Conservation (phyloP, 768 basidiomycete species). For the Saitozyma sp. region DNA sequence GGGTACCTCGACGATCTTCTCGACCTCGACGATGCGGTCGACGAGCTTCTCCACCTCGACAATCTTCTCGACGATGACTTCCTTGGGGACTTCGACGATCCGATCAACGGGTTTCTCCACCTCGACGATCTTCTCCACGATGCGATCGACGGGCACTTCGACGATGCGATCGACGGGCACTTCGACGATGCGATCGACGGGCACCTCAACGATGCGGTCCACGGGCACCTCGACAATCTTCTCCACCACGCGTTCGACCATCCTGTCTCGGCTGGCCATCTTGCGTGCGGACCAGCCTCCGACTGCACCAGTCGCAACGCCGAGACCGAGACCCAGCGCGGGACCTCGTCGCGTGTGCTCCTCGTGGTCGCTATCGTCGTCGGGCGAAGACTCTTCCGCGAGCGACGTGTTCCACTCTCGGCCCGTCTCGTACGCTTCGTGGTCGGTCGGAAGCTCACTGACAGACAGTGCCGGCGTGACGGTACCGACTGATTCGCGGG, state of each 20-base stretch:
- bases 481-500: slow-evolving; percentile 64
- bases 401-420: slow-evolving; percentile 47
- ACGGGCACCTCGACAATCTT: slow-evolving; percentile 28
- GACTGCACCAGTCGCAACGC: slow-evolving; percentile 11
- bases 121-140: slow-evolving; percentile 41
- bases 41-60: slow-evolving; percentile 32
- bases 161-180: slow-evolving; percentile 35
- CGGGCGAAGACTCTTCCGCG: slow-evolving; percentile 48
- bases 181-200: slow-evolving; percentile 40
- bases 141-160: slow-evolving; percentile 42
- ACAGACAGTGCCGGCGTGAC: slow-evolving; percentile 66
- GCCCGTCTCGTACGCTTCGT: slow-evolving; percentile 34
- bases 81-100: slow-evolving; percentile 17
- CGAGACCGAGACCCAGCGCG: slow-evolving; percentile 6
- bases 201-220: slow-evolving; percentile 39
- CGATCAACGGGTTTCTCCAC: slow-evolving; percentile 44
- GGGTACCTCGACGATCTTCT: slow-evolving; percentile 34
- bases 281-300: slow-evolving; percentile 31
- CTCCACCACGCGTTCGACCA: slow-evolving; percentile 29
- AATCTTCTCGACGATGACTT: slow-evolving; percentile 7
- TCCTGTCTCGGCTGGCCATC: slow-evolving; percentile 23
- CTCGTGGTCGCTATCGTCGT: slow-evolving; percentile 35
- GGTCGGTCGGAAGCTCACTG: slow-evolving; percentile 65
- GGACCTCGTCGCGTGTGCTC: slow-evolving; percentile 21
- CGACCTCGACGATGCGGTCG: slow-evolving; percentile 21